Evolutionary conservation across 192 early-diverging fungal species (phyloP).

Genomic region (Rhizophagus sp.): DNA sequence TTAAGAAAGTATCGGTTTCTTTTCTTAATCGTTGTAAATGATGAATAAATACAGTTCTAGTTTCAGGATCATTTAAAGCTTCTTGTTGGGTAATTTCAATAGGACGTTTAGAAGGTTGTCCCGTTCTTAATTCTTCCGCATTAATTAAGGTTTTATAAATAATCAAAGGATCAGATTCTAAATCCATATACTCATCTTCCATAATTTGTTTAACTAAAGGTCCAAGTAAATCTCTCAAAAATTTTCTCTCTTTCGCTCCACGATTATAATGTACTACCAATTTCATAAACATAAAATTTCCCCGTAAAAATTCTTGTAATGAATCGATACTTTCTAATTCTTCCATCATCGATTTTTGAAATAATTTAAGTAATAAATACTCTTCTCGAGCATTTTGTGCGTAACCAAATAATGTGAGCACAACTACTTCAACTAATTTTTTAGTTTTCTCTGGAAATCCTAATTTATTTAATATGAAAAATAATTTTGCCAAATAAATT

Average conservation of each 20-base stretch:
- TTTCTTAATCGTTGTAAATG: conserved; percentile 77
- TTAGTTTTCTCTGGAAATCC: conserved; percentile 62
- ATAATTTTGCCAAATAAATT: conserved; percentile 80
- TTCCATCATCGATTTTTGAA: conserved; percentile 86
- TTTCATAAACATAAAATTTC: conserved; percentile 97
- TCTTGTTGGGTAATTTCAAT: conserved; percentile 79
- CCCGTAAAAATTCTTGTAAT: conserved; percentile 88
- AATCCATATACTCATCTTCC: conserved; percentile 73
- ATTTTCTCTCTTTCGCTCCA: conserved; percentile 93
- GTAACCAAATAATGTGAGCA: conserved; percentile 94
- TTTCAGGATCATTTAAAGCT: conserved; percentile 82
- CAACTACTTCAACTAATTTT: conserved; percentile 86
- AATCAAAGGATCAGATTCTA: conserved; percentile 84
- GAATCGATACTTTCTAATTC: conserved; percentile 85
- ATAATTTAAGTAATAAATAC: conserved; percentile 91
- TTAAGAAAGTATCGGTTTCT: conserved; percentile 83
- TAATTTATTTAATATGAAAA: conserved; percentile 88
- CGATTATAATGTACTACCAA: conserved; percentile 94
- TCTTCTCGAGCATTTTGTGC: conserved; percentile 97
- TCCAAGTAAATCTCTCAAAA: conserved; percentile 80
- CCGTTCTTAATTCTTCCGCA: conserved; percentile 87
- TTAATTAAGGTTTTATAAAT: conserved; percentile 89
- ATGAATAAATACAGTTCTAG: conserved; percentile 62
- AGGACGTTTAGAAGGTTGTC: conserved; percentile 72
- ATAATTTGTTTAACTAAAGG: conserved; percentile 82